Evolutionary conservation across 495 filamentous ascomycete genomes (phyloP).

Genomic region (Lichenothelia convexa): DNA sequence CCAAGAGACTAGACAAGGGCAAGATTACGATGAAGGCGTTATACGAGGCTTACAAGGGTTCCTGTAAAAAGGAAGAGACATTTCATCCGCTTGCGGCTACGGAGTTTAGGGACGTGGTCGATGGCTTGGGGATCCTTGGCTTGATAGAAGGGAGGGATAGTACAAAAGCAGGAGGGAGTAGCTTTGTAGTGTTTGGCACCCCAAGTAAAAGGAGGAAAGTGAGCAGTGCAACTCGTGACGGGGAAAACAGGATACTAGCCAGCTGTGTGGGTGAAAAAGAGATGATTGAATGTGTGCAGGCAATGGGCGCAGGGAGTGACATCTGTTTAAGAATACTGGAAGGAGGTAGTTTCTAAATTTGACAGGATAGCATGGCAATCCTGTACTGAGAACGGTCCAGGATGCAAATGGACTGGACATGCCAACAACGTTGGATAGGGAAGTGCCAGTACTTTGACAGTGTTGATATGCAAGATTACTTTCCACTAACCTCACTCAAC

Average conservation of each 20-base stretch:
- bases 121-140: constrained; percentile 68
- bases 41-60: constrained; percentile 55
- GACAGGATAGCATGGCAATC: too few relatives aligned
- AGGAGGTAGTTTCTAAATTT: constrained; percentile 13
- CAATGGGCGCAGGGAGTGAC: constrained; percentile 16
- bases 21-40: constrained; percentile 62
- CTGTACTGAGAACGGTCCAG: too few relatives aligned
- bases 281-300: constrained; percentile 13
- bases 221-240: constrained; percentile 15
- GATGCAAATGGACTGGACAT: too few relatives aligned
- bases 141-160: constrained; percentile 44
- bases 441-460: too few relatives aligned
- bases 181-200: constrained; percentile 15
- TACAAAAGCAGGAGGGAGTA: too few relatives aligned
- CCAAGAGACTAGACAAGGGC: constrained; percentile 28
- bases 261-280: constrained; percentile 17
- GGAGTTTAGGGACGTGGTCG: constrained; percentile 89
- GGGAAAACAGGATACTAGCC: constrained; percentile 20
- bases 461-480: too few relatives aligned
- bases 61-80: constrained; percentile 69
- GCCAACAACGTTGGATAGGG: too few relatives aligned
- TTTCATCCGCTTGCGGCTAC: constrained; percentile 71
- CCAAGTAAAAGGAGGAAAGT: constrained; percentile 18
- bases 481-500: too few relatives aligned
- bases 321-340: constrained; percentile 20